Evolutionary conservation across 2,329 filamentous ascomycete species (phyloP).

Genomic region (Phaeoacremonium minimum): DNA sequence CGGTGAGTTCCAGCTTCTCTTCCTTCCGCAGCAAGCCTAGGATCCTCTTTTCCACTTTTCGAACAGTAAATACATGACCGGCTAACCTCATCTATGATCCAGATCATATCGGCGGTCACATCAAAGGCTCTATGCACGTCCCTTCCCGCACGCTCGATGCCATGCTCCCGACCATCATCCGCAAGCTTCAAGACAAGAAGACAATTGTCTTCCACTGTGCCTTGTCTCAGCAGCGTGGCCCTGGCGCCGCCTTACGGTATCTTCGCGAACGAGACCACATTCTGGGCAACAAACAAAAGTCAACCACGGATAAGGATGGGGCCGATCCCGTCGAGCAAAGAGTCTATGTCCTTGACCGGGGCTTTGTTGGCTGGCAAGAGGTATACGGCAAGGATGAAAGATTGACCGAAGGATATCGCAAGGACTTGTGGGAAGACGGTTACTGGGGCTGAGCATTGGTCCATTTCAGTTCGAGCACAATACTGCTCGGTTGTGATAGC

Average conservation of each 20-base stretch:
- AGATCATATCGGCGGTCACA: constrained; percentile 92
- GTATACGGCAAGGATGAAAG: constrained; percentile 70
- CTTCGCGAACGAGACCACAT: constrained; percentile 61
- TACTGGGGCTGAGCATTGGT: constrained; percentile 24
- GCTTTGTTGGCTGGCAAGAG: constrained; percentile 89
- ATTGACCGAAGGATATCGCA: constrained; percentile 79
- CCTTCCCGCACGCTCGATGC: constrained; percentile 71
- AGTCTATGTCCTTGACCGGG: constrained; percentile 76
- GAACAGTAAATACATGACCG: constrained; percentile 1
- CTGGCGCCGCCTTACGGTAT: constrained; percentile 77
- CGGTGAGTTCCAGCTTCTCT: constrained; percentile 34
- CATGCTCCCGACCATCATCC: constrained; percentile 76
- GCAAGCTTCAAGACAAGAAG: constrained; percentile 70
- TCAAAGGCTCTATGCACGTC: constrained; percentile 70
- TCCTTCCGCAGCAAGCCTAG: background rate
- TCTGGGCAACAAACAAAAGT: constrained; percentile 17
- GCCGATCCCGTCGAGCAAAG: constrained; percentile 47
- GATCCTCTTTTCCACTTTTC: background rate
- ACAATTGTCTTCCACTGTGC: constrained; percentile 93
- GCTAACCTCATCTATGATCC: background rate
- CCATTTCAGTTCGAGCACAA: too few relatives aligned
- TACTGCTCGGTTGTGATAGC: too few relatives aligned
- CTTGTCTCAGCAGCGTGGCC: constrained; percentile 85
- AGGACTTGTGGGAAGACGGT: constrained; percentile 75
- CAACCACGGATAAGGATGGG: constrained; percentile 19